Evolutionary conservation across 164 flowering plant species (phyloP), one percentile per base, ranked within the genome.

Genomic region (Pachysandra terminalis): DNA sequence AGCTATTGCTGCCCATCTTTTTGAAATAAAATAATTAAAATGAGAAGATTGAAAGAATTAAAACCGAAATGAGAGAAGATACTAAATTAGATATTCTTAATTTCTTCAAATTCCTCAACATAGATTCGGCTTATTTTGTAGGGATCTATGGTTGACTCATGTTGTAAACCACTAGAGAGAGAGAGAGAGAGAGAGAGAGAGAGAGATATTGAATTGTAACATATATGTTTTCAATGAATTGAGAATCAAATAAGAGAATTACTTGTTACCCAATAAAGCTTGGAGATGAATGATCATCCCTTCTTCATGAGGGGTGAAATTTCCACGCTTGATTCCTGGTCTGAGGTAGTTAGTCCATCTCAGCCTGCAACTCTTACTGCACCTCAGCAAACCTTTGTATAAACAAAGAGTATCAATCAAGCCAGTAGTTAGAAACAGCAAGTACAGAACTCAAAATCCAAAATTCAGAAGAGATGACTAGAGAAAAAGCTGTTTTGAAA

Each of bases 1-100:
- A 72, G 98, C 98, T 81, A 92, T 92, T 26, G 98, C 89, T 66
- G 98, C 96, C 98, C 98, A 92, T 82, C 97, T 92, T 78, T 12
- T 51, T 24, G 21, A 56, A 32, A 25, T 9, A 32, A 7, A 12
- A 9, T 19, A 14, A 65, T 45, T 4, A 17, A 65, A 41, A 51
- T 15, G 56, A 56, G 48, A n/a, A 5, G 40, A 26, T 56, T 2
- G 4, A 25, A 53, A 13, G 32, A 3, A 32, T 6, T 40, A 48
- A 37, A 27, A 51, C 23, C 19, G 12, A 64, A 21, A 60, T 17
- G 19, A 45, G 2, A n/a, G 27, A 48, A 53, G 57, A 53, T 56
- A 19, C n/a, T 41, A 32, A 32, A 32, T 32, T 32, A 32, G 3
- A 32, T 32, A 3, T 32, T 32, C 37, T 32, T 32, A 32, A 7